Evolutionary conservation across 805 yeast species (phyloP), one percentile per base, ranked within the genome.

Genomic region (Lipomyces anomalus): DNA sequence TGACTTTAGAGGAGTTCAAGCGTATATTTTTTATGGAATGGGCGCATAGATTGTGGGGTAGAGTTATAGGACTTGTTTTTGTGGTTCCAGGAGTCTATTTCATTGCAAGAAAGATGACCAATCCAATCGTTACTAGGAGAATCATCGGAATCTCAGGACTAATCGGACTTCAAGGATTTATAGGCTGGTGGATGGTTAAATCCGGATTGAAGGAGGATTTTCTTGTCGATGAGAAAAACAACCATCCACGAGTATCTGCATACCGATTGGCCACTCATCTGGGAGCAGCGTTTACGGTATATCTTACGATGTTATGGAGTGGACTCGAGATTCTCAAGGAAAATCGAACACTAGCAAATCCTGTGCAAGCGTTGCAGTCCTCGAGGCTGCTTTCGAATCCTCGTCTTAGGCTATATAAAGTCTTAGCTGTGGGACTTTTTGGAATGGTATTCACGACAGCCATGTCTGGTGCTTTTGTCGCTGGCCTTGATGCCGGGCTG

Each of bases 181-280:
- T 92, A 55, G 98, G 98, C 26, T 92, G 98, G 98, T 92, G 99
- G 99, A 92, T 92, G 98, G 98, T 92, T 42, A 80, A 84, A 59
- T 86, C 96, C 6, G 98, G 98, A 24, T 73, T 92, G 45, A 95
- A 88, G 61, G 83, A 82, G 59, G 74, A 81, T 36, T 82, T 82
- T 60, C 69, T 92, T 39, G 75, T 74, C 20, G 88, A 82, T 54
- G 76, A 95, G 62, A 43, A 41, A 26, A 52, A 50, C 24, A 48
- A 40, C 9, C 94, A 90, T 61, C 98, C 98, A n/a, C 87, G 98
- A 0, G 98, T 92, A 2, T 85, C 96, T 4, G 97, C 86, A 61
- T 92, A 92, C 62, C 76, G 98, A 64, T 72, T 92, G 43, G 88
- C 97, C 1, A 81, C 97, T 1, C 98, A 92, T 66, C 70, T 92